A percentile compares a stretch with the other conserved stretches of the same genome.
Evolutionary conservation across 129 eudicot genomes (phyloP).

Genomic region (Saposhnikovia divaricata): DNA sequence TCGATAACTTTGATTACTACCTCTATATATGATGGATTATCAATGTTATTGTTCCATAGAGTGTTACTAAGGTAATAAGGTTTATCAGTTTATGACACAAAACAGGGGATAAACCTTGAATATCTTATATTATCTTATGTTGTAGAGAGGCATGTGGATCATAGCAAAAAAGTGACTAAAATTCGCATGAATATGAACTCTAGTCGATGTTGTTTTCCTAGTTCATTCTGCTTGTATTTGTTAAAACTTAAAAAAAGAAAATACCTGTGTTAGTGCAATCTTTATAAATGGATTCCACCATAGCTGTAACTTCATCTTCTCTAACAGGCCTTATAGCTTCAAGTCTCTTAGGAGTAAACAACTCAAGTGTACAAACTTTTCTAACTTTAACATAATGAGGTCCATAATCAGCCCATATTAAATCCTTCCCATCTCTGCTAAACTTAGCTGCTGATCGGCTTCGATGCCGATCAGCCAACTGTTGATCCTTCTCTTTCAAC

Average conservation of each 20-base stretch:
- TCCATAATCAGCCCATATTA: conserved; percentile 13
- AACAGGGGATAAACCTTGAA: neutral
- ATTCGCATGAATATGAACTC: no score
- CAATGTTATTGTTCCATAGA: no score
- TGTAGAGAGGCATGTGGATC: neutral
- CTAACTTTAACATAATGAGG: conserved; percentile 10
- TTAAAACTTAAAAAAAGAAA: neutral
- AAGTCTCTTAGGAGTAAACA: conserved; percentile 12
- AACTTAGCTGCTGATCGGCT: conserved; percentile 12
- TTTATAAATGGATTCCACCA: conserved; percentile 9
- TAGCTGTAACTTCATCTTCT: conserved; percentile 12
- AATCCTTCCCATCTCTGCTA: conserved; percentile 6
- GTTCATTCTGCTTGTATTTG: neutral
- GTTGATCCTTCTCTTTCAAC: conserved; percentile 10
- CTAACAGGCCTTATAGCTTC: conserved; percentile 8
- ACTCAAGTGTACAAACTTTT: conserved; percentile 7
- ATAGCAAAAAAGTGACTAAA: no score
- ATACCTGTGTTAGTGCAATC: conserved; percentile 7
- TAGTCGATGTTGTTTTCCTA: no score
- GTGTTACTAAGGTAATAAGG: no score
- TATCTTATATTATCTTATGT: neutral
- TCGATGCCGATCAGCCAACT: conserved; percentile 6
- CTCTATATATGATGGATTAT: no score
- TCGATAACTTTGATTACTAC: no score
- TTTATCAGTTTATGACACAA: neutral